phyloP scores from a whole-genome alignment of 108 stramenopile genomes.

The Schizochytrium sp. region DNA sequence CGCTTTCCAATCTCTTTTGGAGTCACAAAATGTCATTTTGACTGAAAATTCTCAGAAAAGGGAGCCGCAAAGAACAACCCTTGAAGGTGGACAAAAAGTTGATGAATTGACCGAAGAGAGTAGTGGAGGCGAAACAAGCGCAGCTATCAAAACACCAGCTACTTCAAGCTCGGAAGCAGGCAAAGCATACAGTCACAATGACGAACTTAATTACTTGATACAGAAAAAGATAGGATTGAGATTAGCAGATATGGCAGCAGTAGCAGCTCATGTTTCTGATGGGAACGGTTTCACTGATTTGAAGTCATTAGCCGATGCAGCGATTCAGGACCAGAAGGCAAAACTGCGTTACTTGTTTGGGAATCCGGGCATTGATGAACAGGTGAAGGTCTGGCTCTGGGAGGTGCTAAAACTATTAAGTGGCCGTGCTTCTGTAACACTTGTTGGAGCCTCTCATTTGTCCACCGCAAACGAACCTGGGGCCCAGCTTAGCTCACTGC shows the following conservation, averaged over 20 bases:
- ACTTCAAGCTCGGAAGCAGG: not conserved
- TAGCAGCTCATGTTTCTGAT: not conserved
- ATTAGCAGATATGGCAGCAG: not conserved
- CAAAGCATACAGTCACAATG: not conserved
- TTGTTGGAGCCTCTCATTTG: conserved; percentile 5
- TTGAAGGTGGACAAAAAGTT: no score
- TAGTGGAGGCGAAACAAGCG: no score
- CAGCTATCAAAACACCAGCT: not conserved
- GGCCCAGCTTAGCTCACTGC: not conserved
- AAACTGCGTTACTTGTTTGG: not conserved
- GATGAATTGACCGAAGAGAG: no score
- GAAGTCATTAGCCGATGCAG: not conserved
- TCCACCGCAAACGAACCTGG: not conserved
- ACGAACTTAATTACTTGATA: not conserved
- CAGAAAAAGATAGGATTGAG: not conserved
- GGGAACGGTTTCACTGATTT: not conserved
- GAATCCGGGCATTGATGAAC: not conserved
- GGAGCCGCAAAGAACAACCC: no score
- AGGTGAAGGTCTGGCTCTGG: conserved; percentile 4
- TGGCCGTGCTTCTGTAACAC: not conserved
- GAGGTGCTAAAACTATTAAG: not conserved
- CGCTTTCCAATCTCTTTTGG: not conserved
- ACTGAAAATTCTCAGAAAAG: no score
- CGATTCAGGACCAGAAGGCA: not conserved
- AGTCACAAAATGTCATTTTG: no score